Conservation (phyloP, 2,329 filamentous ascomycete species). For the Bipolaris oryzae region DNA sequence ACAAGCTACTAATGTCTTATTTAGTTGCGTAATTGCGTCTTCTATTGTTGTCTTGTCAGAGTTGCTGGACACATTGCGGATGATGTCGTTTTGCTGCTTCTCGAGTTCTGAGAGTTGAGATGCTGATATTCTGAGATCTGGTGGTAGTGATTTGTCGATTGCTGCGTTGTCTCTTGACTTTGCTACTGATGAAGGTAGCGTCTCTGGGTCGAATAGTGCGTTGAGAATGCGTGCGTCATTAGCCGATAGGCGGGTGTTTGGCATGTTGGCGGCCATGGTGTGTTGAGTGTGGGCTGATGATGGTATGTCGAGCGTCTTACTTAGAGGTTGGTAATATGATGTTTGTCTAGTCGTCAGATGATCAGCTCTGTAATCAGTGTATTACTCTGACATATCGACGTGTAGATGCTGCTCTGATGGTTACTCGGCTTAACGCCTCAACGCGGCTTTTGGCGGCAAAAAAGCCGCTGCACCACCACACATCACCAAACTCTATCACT, state of each 20-base stretch:
- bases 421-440: conserved; percentile 10
- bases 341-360: background rate
- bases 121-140: conserved; percentile 50
- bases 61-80: conserved; percentile 35
- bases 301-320: background rate
- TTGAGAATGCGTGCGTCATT: conserved; percentile 48
- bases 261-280: conserved; percentile 40
- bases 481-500: background rate
- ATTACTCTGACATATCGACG: conserved; percentile 1
- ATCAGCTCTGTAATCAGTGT: background rate
- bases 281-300: background rate
- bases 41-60: conserved; percentile 22
- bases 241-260: conserved; percentile 54
- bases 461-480: conserved; percentile 1
- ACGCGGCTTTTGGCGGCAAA: conserved; percentile 13
- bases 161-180: conserved; percentile 53
- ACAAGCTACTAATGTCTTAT: conserved; percentile 61
- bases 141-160: conserved; percentile 49
- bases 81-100: conserved; percentile 53
- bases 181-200: conserved; percentile 56
- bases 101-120: conserved; percentile 49
- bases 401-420: background rate
- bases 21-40: conserved; percentile 51
- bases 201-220: conserved; percentile 51
- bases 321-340: background rate